These are phyloP conservation scores for Tricholoma flavovirens DNA, from an alignment of 768 basidiomycete genomes.

Conservation along the genomic window DNA sequence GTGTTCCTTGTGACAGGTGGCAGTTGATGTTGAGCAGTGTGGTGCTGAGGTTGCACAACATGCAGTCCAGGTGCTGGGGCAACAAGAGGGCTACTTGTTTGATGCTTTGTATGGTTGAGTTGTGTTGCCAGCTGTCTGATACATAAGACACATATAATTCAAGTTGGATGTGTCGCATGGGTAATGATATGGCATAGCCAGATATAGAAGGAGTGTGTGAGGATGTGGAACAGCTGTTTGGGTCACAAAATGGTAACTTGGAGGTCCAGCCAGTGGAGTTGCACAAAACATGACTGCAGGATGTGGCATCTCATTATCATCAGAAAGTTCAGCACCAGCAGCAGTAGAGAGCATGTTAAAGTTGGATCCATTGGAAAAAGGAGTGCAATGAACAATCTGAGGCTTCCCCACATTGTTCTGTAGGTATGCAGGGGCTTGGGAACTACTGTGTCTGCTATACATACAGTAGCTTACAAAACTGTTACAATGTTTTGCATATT, in stretches of 20 bases:
- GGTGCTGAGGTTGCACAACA: background rate
- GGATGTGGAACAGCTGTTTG: background rate
- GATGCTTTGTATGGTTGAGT: background rate
- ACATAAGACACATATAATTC: background rate
- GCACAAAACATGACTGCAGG: background rate
- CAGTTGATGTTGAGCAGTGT: background rate
- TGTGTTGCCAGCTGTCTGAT: background rate
- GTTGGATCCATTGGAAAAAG: no score
- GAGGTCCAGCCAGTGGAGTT: background rate
- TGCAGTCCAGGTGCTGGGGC: background rate
- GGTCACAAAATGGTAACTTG: background rate
- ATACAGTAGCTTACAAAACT: no score
- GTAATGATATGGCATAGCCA: background rate
- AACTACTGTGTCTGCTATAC: no score
- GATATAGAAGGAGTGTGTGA: background rate
- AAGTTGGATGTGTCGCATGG: background rate
- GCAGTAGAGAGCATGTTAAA: no score
- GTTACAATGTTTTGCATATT: no score
- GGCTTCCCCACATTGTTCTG: slow-evolving; percentile 6
- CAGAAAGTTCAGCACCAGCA: background rate
- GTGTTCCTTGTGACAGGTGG: background rate
- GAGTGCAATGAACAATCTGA: no score
- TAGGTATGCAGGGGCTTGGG: slow-evolving; percentile 5
- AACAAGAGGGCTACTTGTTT: no score
- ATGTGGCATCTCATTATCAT: background rate